phyloP scores from a whole-genome alignment of 2,329 filamentous ascomycete species.

The Hypoxylon sp. region DNA sequence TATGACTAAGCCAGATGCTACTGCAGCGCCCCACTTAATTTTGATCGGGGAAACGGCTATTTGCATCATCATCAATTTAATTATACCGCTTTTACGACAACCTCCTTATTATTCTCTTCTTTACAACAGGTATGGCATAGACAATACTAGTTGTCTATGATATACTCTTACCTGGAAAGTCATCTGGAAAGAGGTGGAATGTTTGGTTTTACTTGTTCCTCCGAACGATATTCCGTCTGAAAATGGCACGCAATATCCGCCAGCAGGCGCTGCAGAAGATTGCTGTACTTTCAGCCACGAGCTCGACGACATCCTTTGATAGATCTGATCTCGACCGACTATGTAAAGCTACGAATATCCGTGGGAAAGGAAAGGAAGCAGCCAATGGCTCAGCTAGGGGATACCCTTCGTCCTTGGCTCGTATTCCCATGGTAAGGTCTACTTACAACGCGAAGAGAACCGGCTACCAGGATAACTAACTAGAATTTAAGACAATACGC shows the following conservation, averaged over 20 bases:
- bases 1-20: slow-evolving; percentile 45
- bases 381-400: slow-evolving; percentile 65
- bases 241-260: slow-evolving; percentile 70
- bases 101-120: slow-evolving; percentile 16
- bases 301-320: slow-evolving; percentile 68
- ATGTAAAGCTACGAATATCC: slow-evolving; percentile 69
- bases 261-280: slow-evolving; percentile 76
- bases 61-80: slow-evolving; percentile 34
- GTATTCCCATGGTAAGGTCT: slow-evolving; percentile 71
- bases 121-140: slow-evolving; percentile 11
- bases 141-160: slow-evolving; percentile 10
- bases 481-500: slow-evolving; percentile 75
- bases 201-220: not conserved
- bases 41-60: slow-evolving; percentile 31
- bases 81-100: slow-evolving; percentile 28
- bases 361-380: slow-evolving; percentile 60
- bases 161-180: not conserved
- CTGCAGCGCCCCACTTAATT: slow-evolving; percentile 27
- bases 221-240: slow-evolving; percentile 30
- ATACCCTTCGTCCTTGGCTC: slow-evolving; percentile 61
- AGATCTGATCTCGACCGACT: slow-evolving; percentile 74
- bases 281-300: slow-evolving; percentile 72
- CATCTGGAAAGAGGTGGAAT: slow-evolving; percentile 20
- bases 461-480: slow-evolving; percentile 37
- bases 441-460: slow-evolving; percentile 12